These are phyloP conservation scores for Pseudofabraea citricarpa DNA, from an alignment of 2,329 filamentous ascomycete genomes.

Conservation along the genomic window DNA sequence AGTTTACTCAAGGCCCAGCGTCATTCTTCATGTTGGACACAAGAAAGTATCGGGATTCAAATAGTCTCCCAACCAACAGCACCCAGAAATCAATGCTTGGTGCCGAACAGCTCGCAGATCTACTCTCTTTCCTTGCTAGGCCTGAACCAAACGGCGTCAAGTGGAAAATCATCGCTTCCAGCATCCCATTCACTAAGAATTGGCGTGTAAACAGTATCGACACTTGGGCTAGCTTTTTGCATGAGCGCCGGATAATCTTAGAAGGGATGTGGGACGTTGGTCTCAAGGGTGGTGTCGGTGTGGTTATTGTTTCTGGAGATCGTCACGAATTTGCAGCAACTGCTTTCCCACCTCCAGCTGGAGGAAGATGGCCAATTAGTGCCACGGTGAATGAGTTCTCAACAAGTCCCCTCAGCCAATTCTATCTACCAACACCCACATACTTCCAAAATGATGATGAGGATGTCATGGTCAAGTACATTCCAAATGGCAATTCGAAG, in stretches of 20 bases:
- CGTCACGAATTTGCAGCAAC: constrained; percentile 97
- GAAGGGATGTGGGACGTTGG: constrained; percentile 90
- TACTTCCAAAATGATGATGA: constrained; percentile 78
- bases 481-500: constrained; percentile 83
- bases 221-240: constrained; percentile 90
- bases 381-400: constrained; percentile 85
- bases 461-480: constrained; percentile 82
- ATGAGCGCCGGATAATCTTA: constrained; percentile 72
- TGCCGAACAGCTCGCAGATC: constrained; percentile 68
- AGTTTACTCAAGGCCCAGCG: constrained; percentile 84
- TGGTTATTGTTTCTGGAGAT: constrained; percentile 84
- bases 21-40: constrained; percentile 96
- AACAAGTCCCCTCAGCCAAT: constrained; percentile 87
- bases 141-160: constrained; percentile 72
- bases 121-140: constrained; percentile 70
- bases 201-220: constrained; percentile 86
- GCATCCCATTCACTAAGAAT: constrained; percentile 95
- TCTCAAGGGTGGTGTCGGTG: constrained; percentile 62
- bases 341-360: constrained; percentile 59
- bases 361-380: constrained; percentile 56
- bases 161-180: constrained; percentile 91
- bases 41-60: constrained; percentile 72
- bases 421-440: constrained; percentile 79
- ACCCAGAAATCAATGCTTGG: constrained; percentile 85
- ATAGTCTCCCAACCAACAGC: constrained; percentile 52